Percentiles rank a stretch among this genome's conserved stretches.
These are phyloP conservation scores for Plasmodium falciparum DNA, from an alignment of 169 alveolate species.

Conservation along the genomic window DNA sequence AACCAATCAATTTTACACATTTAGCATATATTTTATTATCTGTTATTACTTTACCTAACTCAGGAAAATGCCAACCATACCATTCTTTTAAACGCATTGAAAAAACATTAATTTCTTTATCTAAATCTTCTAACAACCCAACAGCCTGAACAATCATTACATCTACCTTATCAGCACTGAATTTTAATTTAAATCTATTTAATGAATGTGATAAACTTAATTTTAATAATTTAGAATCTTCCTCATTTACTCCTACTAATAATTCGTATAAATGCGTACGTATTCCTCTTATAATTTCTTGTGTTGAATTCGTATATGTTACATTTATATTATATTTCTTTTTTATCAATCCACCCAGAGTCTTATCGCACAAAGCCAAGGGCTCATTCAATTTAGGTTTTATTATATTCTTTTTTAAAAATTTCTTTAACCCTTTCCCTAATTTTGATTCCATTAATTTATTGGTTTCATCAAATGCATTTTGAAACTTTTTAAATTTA, in stretches of 20 bases:
- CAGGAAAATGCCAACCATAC: slow-evolving; percentile 99
- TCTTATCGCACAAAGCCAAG: slow-evolving; percentile 92
- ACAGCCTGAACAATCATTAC: slow-evolving; percentile 99
- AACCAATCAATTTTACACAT: slow-evolving; percentile 92
- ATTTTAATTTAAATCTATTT: slow-evolving; percentile 97
- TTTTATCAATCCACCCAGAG: slow-evolving; percentile 90
- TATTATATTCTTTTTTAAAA: slow-evolving; percentile 95
- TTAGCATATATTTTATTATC: slow-evolving; percentile 95
- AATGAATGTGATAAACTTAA: slow-evolving; percentile 93
- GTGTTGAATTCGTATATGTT: slow-evolving; percentile 88
- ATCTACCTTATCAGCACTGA: slow-evolving; percentile 99
- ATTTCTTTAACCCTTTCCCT: slow-evolving; percentile 94
- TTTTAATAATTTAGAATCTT: slow-evolving; percentile 78
- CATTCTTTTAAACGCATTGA: slow-evolving; percentile 99
- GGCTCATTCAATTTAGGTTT: slow-evolving; percentile 90
- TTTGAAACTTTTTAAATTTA: slow-evolving; percentile 75
- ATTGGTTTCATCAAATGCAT: slow-evolving; percentile 83
- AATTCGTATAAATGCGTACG: slow-evolving; percentile 87
- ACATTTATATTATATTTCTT: slow-evolving; percentile 89
- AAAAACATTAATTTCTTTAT: slow-evolving; percentile 98
- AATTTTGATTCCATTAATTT: slow-evolving; percentile 92
- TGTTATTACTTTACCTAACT: slow-evolving; percentile 95
- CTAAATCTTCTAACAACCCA: slow-evolving; percentile 97
- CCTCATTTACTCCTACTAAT: slow-evolving; percentile 90
- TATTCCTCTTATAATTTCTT: slow-evolving; percentile 91